Conservation (phyloP, 2,329 filamentous ascomycete genomes). For the Xylaria sp. region DNA sequence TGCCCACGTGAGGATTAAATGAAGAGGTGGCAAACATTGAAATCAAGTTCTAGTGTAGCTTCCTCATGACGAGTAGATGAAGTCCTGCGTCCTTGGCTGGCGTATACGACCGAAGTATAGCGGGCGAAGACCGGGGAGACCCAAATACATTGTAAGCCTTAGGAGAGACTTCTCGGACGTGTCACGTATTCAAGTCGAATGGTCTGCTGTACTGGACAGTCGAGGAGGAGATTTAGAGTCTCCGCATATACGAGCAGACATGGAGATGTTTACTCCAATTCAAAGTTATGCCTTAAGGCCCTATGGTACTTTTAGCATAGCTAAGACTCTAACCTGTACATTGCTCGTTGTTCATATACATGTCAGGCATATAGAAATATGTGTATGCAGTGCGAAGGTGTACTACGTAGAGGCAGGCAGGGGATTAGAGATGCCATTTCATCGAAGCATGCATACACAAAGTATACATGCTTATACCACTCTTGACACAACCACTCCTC, state of each 20-base stretch:
- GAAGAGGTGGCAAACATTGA: background rate
- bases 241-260: background rate
- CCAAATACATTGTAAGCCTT: too few relatives aligned
- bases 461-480: background rate
- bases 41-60: background rate
- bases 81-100: background rate
- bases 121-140: background rate
- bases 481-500: background rate
- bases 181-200: background rate
- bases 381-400: background rate
- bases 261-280: background rate
- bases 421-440: background rate
- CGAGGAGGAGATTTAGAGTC: background rate
- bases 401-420: background rate
- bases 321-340: background rate
- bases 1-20: too few relatives aligned
- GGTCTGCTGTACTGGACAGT: background rate
- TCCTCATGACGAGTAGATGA: background rate
- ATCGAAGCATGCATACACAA: background rate
- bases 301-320: background rate
- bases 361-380: too few relatives aligned
- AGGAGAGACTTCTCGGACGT: background rate
- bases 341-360: too few relatives aligned
- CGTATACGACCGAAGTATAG: background rate
- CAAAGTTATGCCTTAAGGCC: background rate